Conservation (phyloP, 2,329 filamentous ascomycete species). For the Pezicula radicicola region DNA sequence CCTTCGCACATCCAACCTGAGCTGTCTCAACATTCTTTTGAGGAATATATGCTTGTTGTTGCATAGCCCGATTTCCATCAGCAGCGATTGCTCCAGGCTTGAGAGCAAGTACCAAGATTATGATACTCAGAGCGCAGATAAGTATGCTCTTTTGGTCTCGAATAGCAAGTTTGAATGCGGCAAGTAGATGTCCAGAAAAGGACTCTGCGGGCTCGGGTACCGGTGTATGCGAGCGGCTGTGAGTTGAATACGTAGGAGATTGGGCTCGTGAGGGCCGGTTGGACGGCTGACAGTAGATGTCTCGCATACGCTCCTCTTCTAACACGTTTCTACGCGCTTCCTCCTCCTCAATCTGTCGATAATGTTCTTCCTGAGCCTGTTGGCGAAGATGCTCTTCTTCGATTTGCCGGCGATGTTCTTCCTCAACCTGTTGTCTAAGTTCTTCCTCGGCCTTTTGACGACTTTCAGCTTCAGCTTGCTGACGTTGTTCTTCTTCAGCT, state of each 20-base stretch:
- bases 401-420: neutral
- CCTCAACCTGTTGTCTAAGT: neutral
- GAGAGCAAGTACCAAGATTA: conserved; percentile 51
- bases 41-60: neutral
- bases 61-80: neutral
- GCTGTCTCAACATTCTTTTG: neutral
- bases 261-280: conserved; percentile 30
- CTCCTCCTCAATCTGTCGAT: conserved; percentile 57
- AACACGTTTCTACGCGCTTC: conserved; percentile 32
- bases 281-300: conserved; percentile 48
- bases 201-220: conserved; percentile 33
- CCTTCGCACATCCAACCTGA: neutral
- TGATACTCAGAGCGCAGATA: conserved; percentile 50
- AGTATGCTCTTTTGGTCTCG: conserved; percentile 57
- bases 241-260: neutral
- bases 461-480: neutral
- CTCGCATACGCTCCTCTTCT: conserved; percentile 50
- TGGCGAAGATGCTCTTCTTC: conserved; percentile 11
- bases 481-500: neutral
- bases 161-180: conserved; percentile 50
- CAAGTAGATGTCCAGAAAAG: conserved; percentile 50
- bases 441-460: neutral
- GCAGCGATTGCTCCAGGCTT: conserved; percentile 5
- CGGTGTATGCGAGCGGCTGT: conserved; percentile 8
- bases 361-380: conserved; percentile 38